These are phyloP conservation scores for Gloeostereum incarnatum DNA, from an alignment of 768 basidiomycete species.

Conservation along the genomic window DNA sequence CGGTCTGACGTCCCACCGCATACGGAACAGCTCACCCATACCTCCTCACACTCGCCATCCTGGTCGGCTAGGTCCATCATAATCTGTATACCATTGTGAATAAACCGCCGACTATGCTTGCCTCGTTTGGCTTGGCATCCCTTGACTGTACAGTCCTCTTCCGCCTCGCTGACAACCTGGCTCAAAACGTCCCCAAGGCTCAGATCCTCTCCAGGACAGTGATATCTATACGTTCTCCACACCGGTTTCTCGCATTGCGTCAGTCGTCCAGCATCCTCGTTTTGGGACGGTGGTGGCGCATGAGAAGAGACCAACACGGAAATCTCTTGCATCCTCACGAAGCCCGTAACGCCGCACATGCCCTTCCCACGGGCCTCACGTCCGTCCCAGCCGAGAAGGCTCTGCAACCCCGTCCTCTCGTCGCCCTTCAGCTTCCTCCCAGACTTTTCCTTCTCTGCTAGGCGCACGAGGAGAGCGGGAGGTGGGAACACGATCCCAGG, in stretches of 20 bases:
- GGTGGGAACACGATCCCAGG: slow-evolving; percentile 35
- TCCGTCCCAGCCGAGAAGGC: slow-evolving; percentile 55
- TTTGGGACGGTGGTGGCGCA: too few relatives aligned
- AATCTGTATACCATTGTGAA: too few relatives aligned
- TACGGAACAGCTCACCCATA: slow-evolving; percentile 42
- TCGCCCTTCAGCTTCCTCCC: slow-evolving; percentile 38
- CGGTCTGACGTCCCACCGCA: slow-evolving; percentile 31
- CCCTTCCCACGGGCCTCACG: slow-evolving; percentile 28
- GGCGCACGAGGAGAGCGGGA: slow-evolving; percentile 36
- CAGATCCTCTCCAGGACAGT: too few relatives aligned
- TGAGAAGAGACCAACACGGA: slow-evolving; percentile 40
- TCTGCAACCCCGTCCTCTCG: slow-evolving; percentile 42
- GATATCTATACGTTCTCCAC: too few relatives aligned
- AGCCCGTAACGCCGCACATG: slow-evolving; percentile 42
- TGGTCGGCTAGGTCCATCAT: too few relatives aligned
- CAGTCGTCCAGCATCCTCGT: too few relatives aligned
- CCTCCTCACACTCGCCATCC: slow-evolving; percentile 8
- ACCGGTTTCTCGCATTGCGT: too few relatives aligned
- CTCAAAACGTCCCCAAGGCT: too few relatives aligned
- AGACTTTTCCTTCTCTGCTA: slow-evolving; percentile 41
- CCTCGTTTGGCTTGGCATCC: too few relatives aligned
- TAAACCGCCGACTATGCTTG: too few relatives aligned
- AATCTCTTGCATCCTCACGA: slow-evolving; percentile 49
- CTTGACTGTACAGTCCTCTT: too few relatives aligned
- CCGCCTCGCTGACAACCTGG: too few relatives aligned